Conservation (phyloP, 108 stramenopile species). For the Nannochloropsis oceanica region DNA sequence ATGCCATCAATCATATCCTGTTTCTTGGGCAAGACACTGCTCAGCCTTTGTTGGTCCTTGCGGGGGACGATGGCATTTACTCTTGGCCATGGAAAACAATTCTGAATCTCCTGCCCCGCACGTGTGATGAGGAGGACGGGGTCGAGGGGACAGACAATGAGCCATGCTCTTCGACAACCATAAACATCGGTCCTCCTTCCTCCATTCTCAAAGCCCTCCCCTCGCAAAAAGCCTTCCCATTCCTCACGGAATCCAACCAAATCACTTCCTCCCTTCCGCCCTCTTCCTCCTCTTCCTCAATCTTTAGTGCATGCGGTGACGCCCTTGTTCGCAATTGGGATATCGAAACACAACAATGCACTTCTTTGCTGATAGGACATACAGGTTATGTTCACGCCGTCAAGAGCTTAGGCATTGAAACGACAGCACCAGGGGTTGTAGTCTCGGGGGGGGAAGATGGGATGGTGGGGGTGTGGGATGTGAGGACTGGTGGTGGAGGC, state of each 20-base stretch:
- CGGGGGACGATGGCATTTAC: neutral
- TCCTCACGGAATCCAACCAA: neutral
- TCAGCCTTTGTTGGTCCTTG: neutral
- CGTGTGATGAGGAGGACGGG: neutral
- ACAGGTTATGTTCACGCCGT: neutral
- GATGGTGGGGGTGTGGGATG: neutral
- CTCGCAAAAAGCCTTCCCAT: neutral
- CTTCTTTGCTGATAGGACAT: neutral
- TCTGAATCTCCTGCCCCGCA: neutral
- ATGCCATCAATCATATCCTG: neutral
- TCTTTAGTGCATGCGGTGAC: neutral
- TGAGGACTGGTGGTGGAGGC: neutral
- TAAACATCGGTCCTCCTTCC: neutral
- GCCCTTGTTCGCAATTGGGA: neutral
- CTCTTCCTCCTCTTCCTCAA: neutral
- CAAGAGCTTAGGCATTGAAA: neutral
- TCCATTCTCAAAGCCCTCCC: neutral
- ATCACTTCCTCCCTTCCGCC: neutral
- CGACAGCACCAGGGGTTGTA: neutral
- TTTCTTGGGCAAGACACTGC: neutral
- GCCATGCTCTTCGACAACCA: neutral
- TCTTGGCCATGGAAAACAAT: neutral
- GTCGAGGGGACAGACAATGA: neutral
- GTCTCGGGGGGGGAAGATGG: neutral
- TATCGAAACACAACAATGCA: neutral